Evolutionary conservation across 345 rosid species (phyloP).

Genomic region (Lepidium africanum): DNA sequence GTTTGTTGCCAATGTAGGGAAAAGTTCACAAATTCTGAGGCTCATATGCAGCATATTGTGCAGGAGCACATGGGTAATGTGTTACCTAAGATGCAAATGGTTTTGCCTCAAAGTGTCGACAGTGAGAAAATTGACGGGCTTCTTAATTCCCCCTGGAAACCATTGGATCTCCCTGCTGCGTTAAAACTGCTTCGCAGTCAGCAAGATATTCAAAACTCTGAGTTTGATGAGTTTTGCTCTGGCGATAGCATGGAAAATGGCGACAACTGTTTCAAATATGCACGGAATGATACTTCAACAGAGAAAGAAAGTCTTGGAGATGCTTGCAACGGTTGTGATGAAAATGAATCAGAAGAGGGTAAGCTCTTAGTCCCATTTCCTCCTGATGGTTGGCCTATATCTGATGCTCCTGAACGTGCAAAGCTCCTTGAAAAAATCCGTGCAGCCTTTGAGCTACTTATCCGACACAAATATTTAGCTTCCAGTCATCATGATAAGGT

Average conservation of each 20-base stretch:
- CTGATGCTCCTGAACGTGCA: conserved; percentile 65
- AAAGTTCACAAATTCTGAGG: conserved; percentile 56
- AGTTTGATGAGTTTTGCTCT: conserved; percentile 34
- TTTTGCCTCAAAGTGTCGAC: conserved; percentile 68
- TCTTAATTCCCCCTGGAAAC: conserved; percentile 70
- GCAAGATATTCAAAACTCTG: conserved; percentile 38
- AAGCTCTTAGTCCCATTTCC: conserved; percentile 29
- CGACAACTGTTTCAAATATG: conserved; percentile 70
- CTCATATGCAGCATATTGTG: conserved; percentile 73
- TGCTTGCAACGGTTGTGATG: conserved; percentile 33
- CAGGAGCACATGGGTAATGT: conserved; percentile 75
- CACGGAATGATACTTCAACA: conserved; percentile 64
- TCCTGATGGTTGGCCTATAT: conserved; percentile 58
- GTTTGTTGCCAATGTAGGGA: conserved; percentile 57
- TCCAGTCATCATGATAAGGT: conserved; percentile 75
- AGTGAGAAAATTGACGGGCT: conserved; percentile 71
- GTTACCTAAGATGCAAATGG: conserved; percentile 59
- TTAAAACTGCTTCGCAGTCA: conserved; percentile 46
- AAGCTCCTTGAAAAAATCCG: conserved; percentile 75
- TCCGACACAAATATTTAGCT: conserved; percentile 71
- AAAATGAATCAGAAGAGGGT: conserved; percentile 36
- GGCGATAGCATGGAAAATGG: conserved; percentile 38
- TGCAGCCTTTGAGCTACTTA: conserved; percentile 59
- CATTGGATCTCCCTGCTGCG: conserved; percentile 65
- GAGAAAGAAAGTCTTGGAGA: conserved; percentile 49